Evolutionary conservation across 495 filamentous ascomycete species (phyloP).

Genomic region (Echria macrotheca): DNA sequence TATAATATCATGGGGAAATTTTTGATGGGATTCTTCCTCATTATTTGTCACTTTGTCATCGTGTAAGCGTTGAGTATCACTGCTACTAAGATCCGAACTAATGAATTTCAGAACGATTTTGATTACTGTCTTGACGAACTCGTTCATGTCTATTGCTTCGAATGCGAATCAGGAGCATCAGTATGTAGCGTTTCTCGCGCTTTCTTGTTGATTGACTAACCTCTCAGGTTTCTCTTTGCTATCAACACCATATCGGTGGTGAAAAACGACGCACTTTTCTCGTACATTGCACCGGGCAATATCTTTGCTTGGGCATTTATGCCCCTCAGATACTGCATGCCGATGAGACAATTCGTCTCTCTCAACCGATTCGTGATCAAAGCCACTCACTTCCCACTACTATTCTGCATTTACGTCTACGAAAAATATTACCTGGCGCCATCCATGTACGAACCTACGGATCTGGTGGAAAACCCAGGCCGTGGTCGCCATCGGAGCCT

Average conservation of each 20-base stretch:
- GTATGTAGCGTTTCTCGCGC: conserved; percentile 21
- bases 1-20: conserved; percentile 73
- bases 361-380: conserved; percentile 86
- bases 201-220: conserved; percentile 3
- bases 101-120: conserved; percentile 58
- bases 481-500: conserved; percentile 36
- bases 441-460: conserved; percentile 67
- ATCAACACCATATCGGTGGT: conserved; percentile 95
- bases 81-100: too few relatives aligned
- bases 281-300: conserved; percentile 84
- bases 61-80: too few relatives aligned
- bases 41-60: conserved; percentile 93
- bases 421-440: conserved; percentile 69
- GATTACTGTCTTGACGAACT: conserved; percentile 88
- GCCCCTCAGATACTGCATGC: conserved; percentile 70
- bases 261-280: conserved; percentile 89
- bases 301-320: conserved; percentile 81
- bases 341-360: conserved; percentile 71
- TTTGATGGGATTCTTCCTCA: conserved; percentile 73
- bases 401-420: conserved; percentile 80
- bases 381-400: conserved; percentile 77
- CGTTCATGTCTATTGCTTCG: conserved; percentile 87
- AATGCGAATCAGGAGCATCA: conserved; percentile 92
- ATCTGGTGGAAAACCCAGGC: conserved; percentile 53
- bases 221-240: conserved; percentile 68